Evolutionary conservation across 768 basidiomycete species (phyloP), one percentile per base, ranked within the genome.

Genomic region (Xerocomus potaroensis): DNA sequence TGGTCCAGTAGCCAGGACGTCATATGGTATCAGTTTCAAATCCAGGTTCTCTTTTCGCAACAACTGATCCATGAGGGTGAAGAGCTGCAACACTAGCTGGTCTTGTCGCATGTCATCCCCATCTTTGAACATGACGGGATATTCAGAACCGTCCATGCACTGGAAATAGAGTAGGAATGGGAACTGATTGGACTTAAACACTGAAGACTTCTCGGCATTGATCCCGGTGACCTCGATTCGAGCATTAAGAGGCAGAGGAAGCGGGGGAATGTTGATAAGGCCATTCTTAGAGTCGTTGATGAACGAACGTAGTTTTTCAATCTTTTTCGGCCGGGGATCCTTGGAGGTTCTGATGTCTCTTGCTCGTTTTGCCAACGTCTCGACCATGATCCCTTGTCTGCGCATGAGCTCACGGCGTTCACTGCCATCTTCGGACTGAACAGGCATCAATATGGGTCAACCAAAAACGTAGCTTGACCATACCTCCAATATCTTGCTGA

Each of bases 51-150:
- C 96, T 68, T 94, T 95, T 47, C 92, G 73, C 50, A 98, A 69
- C 21, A 99, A 67, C 39, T 88, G 77, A 62, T 99, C 93, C 96
- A 99, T 99, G 22, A 99, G 80, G 14, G 93, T 96, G 66, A 99
- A 94, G n/a, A 98, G 75, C 66, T 99, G 96, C 41, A 98, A 87
- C 22, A 98, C 94, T 30, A 99, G 80, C 65, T 99, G 96, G 63
- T 99, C 96, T 66, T 99, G 96, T 18, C 96, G 84, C 77, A 98
- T 86, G 62, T 99, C 96, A 62, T 98, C 96, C 12, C 96, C 96
- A 56, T 97, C 94, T 68, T 98, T 99, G 77, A 98, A 97, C 50
- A 99, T 98, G 42, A 97, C 79, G 0, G 94, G 89, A 65, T 87
- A 98, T 61, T 93, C 89, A 14, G 81, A 77, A 9, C 88, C 84